Percentiles rank a stretch among this genome's conserved stretches.
Evolutionary conservation across 2,329 filamentous ascomycete species (phyloP).

Genomic region (Penicillium freii): DNA sequence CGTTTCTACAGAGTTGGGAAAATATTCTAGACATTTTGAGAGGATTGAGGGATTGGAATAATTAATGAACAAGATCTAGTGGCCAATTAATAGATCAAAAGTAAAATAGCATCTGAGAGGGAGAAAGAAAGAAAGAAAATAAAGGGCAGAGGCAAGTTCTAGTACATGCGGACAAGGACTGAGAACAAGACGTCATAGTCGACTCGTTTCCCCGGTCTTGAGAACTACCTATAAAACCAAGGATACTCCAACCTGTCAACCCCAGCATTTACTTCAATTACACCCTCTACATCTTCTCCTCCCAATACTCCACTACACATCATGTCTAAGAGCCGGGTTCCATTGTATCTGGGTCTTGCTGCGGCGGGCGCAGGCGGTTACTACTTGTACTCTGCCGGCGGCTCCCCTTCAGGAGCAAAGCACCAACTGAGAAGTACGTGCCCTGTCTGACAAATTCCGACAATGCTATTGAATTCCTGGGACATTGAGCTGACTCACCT

Average conservation of each 20-base stretch:
- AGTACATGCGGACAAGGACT: background rate
- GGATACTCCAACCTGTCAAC: background rate
- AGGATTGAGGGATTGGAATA: background rate
- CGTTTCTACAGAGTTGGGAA: background rate
- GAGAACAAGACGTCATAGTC: constrained; percentile 22
- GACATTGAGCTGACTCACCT: background rate
- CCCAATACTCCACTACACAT: constrained; percentile 2
- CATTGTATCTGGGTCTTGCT: constrained; percentile 51
- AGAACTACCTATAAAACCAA: constrained; percentile 9
- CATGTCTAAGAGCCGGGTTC: constrained; percentile 39
- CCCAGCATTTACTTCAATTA: background rate
- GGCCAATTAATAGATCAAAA: background rate
- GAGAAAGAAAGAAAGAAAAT: background rate
- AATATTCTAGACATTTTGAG: background rate
- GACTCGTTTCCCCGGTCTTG: background rate
- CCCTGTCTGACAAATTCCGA: background rate
- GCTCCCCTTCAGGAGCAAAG: constrained; percentile 76
- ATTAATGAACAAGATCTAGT: background rate
- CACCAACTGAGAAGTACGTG: constrained; percentile 78
- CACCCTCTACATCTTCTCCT: background rate
- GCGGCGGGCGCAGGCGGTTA: constrained; percentile 72
- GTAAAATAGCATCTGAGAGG: too few species aligned
- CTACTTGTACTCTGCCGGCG: constrained; percentile 87
- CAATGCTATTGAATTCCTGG: background rate
- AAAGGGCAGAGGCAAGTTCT: background rate